These are phyloP conservation scores for Rheum nobile DNA, from an alignment of 148 eudicot genomes.

Conservation along the genomic window DNA sequence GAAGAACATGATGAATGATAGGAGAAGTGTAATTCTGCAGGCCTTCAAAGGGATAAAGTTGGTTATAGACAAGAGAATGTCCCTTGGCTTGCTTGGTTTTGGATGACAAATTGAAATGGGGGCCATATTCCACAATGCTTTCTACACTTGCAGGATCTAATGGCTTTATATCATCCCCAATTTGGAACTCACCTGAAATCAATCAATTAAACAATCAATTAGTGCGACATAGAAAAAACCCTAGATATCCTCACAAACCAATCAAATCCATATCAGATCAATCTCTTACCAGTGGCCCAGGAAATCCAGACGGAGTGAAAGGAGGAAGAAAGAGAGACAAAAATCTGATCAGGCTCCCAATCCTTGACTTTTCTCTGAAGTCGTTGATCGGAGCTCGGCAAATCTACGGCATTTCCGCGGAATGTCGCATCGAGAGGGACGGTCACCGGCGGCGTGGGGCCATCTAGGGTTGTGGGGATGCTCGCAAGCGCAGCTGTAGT, in stretches of 20 bases:
- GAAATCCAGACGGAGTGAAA: constrained; percentile 11
- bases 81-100: constrained; percentile 44
- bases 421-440: neutral
- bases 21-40: constrained; percentile 94
- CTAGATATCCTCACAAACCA: too few relatives aligned
- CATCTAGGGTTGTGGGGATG: constrained; percentile 10
- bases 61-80: constrained; percentile 61
- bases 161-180: constrained; percentile 66
- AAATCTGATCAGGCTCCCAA: constrained; percentile 11
- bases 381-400: constrained; percentile 8
- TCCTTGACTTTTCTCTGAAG: neutral
- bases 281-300: constrained; percentile 5
- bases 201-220: constrained; percentile 2
- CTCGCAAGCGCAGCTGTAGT: neutral
- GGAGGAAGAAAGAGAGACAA: neutral
- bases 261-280: neutral
- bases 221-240: neutral
- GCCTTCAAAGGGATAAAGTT: constrained; percentile 83
- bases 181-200: constrained; percentile 73
- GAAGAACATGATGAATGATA: constrained; percentile 83
- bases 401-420: neutral
- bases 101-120: constrained; percentile 15
- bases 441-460: constrained; percentile 5
- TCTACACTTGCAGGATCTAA: constrained; percentile 46
- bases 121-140: constrained; percentile 69